Conservation (phyloP, 768 basidiomycete genomes). For the Amanita pseudoporphyria region DNA sequence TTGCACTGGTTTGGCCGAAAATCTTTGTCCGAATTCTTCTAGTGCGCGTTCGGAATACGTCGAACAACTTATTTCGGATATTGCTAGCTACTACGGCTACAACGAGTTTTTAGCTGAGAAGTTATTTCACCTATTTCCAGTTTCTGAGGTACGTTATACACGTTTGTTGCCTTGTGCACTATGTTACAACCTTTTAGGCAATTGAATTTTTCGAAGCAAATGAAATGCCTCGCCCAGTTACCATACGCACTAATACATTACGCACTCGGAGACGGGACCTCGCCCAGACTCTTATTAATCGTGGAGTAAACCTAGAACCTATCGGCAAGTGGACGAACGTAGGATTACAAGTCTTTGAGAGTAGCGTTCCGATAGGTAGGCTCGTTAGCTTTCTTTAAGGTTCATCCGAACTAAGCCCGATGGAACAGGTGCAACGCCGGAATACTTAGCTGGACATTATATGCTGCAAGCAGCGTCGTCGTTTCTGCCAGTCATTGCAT, state of each 20-base stretch:
- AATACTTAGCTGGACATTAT: slow-evolving; percentile 98
- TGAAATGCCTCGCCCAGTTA: slow-evolving; percentile 91
- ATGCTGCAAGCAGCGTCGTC: slow-evolving; percentile 99
- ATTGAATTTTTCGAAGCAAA: slow-evolving; percentile 99
- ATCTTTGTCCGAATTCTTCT: slow-evolving; percentile 9
- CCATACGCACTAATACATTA: slow-evolving; percentile 95
- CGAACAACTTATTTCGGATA: slow-evolving; percentile 80
- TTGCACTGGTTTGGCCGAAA: not conserved
- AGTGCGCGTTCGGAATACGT: slow-evolving; percentile 89
- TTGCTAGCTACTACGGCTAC: slow-evolving; percentile 95
- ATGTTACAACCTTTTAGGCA: slow-evolving; percentile 41
- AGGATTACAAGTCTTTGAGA: slow-evolving; percentile 97
- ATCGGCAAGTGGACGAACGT: slow-evolving; percentile 99
- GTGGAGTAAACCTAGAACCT: slow-evolving; percentile 95
- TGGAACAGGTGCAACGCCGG: slow-evolving; percentile 81
- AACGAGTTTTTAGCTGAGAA: slow-evolving; percentile 94
- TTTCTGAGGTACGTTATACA: slow-evolving; percentile 64
- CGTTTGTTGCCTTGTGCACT: not conserved
- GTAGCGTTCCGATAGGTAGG: slow-evolving; percentile 83
- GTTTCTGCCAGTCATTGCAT: slow-evolving; percentile 97
- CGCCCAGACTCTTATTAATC: slow-evolving; percentile 87
- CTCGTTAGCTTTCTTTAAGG: not conserved
- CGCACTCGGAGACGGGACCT: slow-evolving; percentile 90
- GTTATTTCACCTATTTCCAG: slow-evolving; percentile 86
- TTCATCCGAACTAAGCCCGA: not conserved